Base-by-base conservation (phyloP, 768 basidiomycete species). In the Serendipita sp. region DNA sequence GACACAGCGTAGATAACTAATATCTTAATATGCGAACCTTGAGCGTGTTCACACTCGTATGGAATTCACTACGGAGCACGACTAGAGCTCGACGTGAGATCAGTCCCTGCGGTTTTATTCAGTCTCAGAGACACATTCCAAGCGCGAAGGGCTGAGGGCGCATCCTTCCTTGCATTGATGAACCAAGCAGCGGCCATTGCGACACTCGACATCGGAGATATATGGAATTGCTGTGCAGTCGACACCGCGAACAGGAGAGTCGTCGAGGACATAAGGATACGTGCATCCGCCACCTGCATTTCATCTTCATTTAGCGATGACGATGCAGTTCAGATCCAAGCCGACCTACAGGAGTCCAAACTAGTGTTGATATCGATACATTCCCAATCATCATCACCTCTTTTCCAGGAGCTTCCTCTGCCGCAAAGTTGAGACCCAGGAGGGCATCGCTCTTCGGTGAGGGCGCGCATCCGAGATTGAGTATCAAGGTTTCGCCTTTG, bases 171-270 rank as follows among this genome's bases (percentile, higher is more conserved):
- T 73, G 75, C 81, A 83, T 41, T 76, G 76, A 56, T 73, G 72
- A 1, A 82, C 77, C 34, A 73, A 66, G 68, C 81, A 83, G 18
- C 72, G 60, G 3, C 81, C 80, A 10, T 60, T 63, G 5, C 74
- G 60, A 70, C 81, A 83, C 3, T 79, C 74, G 15, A 83, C 81
- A 64, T 80, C 79, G 32, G 76, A 74, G 34, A 80, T 78, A 11
- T 79, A 78, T 2, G 72, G 73, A 32, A 83, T 74, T 18, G 76
- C 75, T 2, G 79, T 79, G 69, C 82, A 83, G 66, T 83, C 82
- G 7, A 71, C 65, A 28, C 82, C 81, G n/a, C 71, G 71, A 68
- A 52, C 65, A 67, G 8, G 68, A 69, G n/a, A 70, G 68, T 46
- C 69, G 68, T 52, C 63, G 23, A 64, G 63, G 3, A 36, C 44